Conservation (phyloP, 106 monocot genomes). For the Dendrobium officinale region DNA sequence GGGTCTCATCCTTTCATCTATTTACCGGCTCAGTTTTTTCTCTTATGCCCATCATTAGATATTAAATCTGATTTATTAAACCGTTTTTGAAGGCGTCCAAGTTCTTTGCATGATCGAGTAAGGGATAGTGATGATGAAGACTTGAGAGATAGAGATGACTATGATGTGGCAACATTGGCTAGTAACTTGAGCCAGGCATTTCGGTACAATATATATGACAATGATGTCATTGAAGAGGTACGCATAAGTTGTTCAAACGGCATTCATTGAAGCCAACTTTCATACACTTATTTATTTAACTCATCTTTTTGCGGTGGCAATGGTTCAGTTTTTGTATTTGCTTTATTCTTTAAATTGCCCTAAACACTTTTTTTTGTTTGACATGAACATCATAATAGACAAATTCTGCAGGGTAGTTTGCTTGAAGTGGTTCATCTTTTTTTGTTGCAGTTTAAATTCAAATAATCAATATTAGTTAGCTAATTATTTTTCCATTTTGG, state of each 20-base stretch:
- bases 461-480: background rate
- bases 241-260: background rate
- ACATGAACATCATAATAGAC: background rate
- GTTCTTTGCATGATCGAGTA: slow-evolving; percentile 17
- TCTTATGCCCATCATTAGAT: background rate
- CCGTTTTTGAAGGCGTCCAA: slow-evolving; percentile 21
- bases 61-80: background rate
- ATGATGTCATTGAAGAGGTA: slow-evolving; percentile 56
- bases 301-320: background rate
- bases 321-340: background rate
- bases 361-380: background rate
- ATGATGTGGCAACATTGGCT: slow-evolving; percentile 70
- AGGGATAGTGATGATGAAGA: slow-evolving; percentile 82
- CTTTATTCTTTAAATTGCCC: background rate
- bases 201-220: slow-evolving; percentile 46
- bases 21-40: background rate
- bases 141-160: slow-evolving; percentile 57
- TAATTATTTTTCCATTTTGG: background rate
- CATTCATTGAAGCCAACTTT: background rate
- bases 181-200: slow-evolving; percentile 64
- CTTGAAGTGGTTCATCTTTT: background rate
- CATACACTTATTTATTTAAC: background rate
- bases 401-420: background rate
- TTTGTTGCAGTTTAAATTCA: background rate
- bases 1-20: background rate